A percentile compares a stretch with the other conserved stretches of the same genome.
Conservation (phyloP, 768 basidiomycete species). For the Trametes maxima region DNA sequence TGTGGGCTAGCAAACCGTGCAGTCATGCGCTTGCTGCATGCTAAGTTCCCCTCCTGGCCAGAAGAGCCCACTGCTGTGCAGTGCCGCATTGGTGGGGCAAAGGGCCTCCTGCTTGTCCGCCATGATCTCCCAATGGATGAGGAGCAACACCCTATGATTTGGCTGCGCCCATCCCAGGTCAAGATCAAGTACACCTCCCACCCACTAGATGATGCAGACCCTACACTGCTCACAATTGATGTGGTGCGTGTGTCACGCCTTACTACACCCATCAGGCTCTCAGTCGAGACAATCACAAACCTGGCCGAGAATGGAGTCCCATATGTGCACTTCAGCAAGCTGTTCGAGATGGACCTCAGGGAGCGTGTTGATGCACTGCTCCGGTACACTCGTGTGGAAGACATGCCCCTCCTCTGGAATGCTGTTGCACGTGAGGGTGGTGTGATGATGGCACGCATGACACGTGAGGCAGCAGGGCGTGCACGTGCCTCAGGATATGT, state of each 20-base stretch:
- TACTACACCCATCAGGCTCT: conserved; percentile 47
- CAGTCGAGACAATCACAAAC: conserved; percentile 63
- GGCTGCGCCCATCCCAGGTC: conserved; percentile 35
- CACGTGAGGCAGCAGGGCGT: conserved; percentile 26
- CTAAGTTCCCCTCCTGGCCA: conserved; percentile 25
- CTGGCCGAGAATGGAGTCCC: conserved; percentile 66
- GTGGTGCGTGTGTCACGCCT: conserved; percentile 56
- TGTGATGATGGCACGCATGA: conserved; percentile 28
- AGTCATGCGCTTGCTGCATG: conserved; percentile 37
- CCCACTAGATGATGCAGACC: conserved; percentile 33
- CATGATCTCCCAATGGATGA: conserved; percentile 21
- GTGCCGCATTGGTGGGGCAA: conserved; percentile 31
- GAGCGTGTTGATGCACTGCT: conserved; percentile 30
- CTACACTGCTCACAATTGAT: conserved; percentile 51
- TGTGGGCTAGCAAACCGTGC: conserved; percentile 70
- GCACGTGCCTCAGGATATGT: conserved; percentile 33
- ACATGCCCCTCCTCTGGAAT: conserved; percentile 29
- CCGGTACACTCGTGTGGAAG: conserved; percentile 7
- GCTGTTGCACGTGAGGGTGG: conserved; percentile 26
- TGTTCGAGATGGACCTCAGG: conserved; percentile 22
- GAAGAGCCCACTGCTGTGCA: conserved; percentile 34
- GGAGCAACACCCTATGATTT: conserved; percentile 24
- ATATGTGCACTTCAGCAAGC: conserved; percentile 35
- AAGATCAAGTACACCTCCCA: conserved; percentile 41
- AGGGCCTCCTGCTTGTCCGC: conserved; percentile 36